phyloP scores from a whole-genome alignment of 1,284 basidiomycete species.

The Inonotus hispidus region DNA sequence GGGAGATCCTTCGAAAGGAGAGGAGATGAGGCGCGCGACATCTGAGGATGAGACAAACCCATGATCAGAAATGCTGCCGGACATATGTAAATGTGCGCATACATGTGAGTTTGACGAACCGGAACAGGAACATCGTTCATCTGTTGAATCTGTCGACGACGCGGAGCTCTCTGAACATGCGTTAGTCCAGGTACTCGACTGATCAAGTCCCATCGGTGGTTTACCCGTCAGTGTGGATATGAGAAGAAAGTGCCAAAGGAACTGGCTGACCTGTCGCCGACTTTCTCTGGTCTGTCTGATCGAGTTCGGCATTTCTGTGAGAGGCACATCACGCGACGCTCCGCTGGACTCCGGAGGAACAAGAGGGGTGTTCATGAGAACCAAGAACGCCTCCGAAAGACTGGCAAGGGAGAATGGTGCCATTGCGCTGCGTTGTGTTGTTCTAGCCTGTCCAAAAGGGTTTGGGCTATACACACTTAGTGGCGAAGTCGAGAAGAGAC shows the following conservation, averaged over 20 bases:
- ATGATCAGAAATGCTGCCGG: not conserved
- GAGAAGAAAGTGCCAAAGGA: not conserved
- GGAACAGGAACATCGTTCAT: not conserved
- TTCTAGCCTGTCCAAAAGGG: not conserved
- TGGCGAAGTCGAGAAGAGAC: not conserved
- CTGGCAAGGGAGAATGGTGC: constrained; percentile 9
- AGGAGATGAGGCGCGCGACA: not conserved
- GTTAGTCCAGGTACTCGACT: constrained; percentile 5
- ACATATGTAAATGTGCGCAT: not conserved
- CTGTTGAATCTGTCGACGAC: not conserved
- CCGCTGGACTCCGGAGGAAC: constrained; percentile 8
- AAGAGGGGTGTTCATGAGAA: constrained; percentile 18
- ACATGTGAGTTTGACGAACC: not conserved
- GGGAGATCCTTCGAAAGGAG: constrained; percentile 7
- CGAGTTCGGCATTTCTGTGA: constrained; percentile 13
- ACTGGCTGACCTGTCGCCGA: constrained; percentile 4
- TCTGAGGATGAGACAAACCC: not conserved
- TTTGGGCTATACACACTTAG: not conserved
- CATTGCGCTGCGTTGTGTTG: not conserved
- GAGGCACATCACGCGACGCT: constrained; percentile 8
- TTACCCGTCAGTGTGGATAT: not conserved
- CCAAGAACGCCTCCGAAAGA: constrained; percentile 6
- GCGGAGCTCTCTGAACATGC: constrained; percentile 2
- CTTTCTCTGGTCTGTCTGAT: constrained; percentile 1
- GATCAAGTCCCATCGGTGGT: not conserved